phyloP scores from a whole-genome alignment of 2,329 filamentous ascomycete species.

The Eutypella sp. region DNA sequence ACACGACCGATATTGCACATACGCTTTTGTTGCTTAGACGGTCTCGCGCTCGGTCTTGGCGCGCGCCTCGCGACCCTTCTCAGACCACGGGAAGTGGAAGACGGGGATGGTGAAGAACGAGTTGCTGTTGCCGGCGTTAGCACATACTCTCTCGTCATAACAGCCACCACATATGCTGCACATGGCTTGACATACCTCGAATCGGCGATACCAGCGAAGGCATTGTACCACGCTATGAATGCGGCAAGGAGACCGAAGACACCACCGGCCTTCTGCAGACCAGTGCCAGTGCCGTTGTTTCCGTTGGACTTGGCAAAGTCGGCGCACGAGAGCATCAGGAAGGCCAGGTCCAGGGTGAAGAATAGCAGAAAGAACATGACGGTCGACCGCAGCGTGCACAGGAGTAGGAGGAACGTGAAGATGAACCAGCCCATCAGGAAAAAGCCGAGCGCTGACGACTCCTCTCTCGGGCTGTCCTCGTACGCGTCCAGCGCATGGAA shows the following conservation, averaged over 20 bases:
- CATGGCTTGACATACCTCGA: constrained; percentile 44
- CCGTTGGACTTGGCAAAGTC: constrained; percentile 54
- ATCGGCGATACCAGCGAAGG: constrained; percentile 76
- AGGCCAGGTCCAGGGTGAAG: constrained; percentile 70
- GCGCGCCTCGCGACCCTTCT: constrained; percentile 61
- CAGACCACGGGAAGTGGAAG: constrained; percentile 91
- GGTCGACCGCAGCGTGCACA: constrained; percentile 72
- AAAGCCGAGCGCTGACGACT: constrained; percentile 62
- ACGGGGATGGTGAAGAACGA: constrained; percentile 90
- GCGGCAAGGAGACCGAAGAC: constrained; percentile 76
- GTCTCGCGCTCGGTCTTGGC: constrained; percentile 43
- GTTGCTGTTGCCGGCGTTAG: constrained; percentile 53
- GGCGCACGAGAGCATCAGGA: constrained; percentile 64
- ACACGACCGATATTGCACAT: not conserved
- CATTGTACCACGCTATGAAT: constrained; percentile 84
- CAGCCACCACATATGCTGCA: not conserved
- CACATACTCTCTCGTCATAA: constrained; percentile 3
- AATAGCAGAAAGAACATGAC: constrained; percentile 75
- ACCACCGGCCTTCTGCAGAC: constrained; percentile 66
- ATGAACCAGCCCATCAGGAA: constrained; percentile 81
- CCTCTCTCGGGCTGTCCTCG: constrained; percentile 32
- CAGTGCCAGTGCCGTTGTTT: constrained; percentile 36
- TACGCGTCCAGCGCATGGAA: constrained; percentile 56
- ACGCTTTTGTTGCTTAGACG: constrained; percentile 18
- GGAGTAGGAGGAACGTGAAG: constrained; percentile 69